phyloP scores from a whole-genome alignment of 228 moss, liverwort and hornwort species.

The Sphagnum magellanicum region DNA sequence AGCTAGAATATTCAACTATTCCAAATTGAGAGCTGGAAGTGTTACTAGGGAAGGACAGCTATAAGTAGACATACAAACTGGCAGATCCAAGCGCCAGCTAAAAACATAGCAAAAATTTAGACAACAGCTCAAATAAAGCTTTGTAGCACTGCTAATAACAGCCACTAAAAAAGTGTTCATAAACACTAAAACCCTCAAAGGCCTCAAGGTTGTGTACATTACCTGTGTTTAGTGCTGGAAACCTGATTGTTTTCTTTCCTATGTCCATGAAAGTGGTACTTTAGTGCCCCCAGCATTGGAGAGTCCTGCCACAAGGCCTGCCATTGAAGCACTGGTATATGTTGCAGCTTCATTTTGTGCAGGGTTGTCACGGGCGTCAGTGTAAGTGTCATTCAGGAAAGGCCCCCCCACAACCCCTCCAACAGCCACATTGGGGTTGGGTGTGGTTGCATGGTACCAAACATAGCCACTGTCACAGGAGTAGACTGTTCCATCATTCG shows the following conservation, averaged over 20 bases:
- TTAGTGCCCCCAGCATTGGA: conserved; percentile 29
- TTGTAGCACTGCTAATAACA: not conserved
- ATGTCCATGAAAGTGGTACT: conserved; percentile 33
- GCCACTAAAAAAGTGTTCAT: not conserved
- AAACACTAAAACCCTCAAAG: not conserved
- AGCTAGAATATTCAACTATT: too few species aligned
- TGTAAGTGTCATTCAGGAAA: conserved; percentile 48
- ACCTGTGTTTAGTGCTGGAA: not conserved
- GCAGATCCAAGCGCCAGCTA: conserved; percentile 7
- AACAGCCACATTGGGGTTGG: conserved; percentile 66
- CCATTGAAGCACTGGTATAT: conserved; percentile 72
- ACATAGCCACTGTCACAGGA: conserved; percentile 52
- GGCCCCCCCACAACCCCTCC: conserved; percentile 91
- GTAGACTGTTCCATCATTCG: conserved; percentile 26
- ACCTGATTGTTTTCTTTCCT: not conserved
- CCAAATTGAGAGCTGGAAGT: too few species aligned
- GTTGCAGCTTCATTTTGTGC: conserved; percentile 71
- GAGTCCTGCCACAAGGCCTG: conserved; percentile 75
- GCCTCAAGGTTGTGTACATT: not conserved
- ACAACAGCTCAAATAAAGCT: not conserved
- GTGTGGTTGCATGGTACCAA: conserved; percentile 31
- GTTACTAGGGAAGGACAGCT: too few species aligned
- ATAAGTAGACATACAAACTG: conserved; percentile 8
- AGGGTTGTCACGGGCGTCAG: conserved; percentile 42
- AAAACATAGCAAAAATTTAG: not conserved